A percentile compares a stretch with the other conserved stretches of the same genome.
Conservation (phyloP, 345 rosid genomes). For the Aegle marmelos region DNA sequence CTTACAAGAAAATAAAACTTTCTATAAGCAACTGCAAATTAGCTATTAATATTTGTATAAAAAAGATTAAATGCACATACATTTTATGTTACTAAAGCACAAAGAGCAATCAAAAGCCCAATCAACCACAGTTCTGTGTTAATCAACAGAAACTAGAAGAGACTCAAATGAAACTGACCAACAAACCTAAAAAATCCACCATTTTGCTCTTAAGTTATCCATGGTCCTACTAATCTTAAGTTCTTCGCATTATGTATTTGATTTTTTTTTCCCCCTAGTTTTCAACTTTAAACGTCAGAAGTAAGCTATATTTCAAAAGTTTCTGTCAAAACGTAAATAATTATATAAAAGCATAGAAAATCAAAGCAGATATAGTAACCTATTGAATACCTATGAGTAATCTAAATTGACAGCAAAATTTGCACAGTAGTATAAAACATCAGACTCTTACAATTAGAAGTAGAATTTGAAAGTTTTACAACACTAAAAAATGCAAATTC, state of each 20-base stretch:
- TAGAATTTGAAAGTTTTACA: not conserved
- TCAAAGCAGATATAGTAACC: not conserved
- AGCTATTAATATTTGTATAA: not conserved
- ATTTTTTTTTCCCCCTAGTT: not conserved
- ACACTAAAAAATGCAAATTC: not conserved
- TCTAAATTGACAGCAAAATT: not conserved
- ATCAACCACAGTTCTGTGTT: not conserved
- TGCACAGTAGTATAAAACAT: not conserved
- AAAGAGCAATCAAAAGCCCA: not conserved
- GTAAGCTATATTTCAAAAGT: not conserved
- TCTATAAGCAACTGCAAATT: slow-evolving; percentile 1
- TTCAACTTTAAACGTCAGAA: not conserved
- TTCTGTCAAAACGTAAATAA: not conserved
- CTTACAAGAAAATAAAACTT: slow-evolving; percentile 33
- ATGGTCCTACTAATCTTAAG: not conserved
- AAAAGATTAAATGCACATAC: not conserved
- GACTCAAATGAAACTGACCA: not conserved
- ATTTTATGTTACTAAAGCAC: not conserved
- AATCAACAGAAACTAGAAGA: not conserved
- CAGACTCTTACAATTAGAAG: not conserved
- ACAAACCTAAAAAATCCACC: not conserved
- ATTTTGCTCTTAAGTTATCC: not conserved
- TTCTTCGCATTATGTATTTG: not conserved
- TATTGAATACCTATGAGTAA: not conserved
- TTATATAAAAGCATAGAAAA: not conserved